phyloP scores from a whole-genome alignment of 345 rosid genomes.

The Adansonia digitata region DNA sequence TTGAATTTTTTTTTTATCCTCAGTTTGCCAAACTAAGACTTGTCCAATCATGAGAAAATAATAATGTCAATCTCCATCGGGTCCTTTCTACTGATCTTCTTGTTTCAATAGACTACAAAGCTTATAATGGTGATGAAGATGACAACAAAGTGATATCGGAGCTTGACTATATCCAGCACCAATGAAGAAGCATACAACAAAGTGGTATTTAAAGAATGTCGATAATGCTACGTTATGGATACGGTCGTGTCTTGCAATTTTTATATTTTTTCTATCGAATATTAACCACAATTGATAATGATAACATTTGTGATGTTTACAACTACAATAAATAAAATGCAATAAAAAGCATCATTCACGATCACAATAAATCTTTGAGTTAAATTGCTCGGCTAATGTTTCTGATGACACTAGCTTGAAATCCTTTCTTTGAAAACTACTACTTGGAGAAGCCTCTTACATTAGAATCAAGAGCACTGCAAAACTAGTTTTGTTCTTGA shows the following conservation, averaged over 20 bases:
- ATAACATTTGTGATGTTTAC: too few species aligned
- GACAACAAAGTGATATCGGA: neutral
- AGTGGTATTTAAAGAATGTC: too few species aligned
- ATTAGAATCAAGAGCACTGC: too few species aligned
- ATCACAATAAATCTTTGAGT: neutral
- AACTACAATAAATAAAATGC: too few species aligned
- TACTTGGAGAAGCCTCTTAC: too few species aligned
- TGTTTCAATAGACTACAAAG: neutral
- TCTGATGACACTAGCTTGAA: too few species aligned
- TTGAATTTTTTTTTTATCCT: neutral
- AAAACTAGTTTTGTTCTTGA: too few species aligned
- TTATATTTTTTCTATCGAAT: neutral
- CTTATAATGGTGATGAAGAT: neutral
- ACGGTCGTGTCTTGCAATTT: neutral
- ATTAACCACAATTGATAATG: neutral
- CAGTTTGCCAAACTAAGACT: neutral
- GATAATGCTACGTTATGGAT: neutral
- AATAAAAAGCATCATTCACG: neutral
- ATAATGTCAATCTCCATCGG: neutral
- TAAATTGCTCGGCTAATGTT: too few species aligned
- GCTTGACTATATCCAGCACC: neutral
- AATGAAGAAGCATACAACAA: too few species aligned
- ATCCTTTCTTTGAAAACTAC: too few species aligned
- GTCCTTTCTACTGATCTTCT: neutral
- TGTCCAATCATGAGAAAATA: neutral